Percentiles rank a stretch among this genome's conserved stretches.
phyloP scores from a whole-genome alignment of 1,139 yeast genomes.

The Kodamaea alishanica region DNA sequence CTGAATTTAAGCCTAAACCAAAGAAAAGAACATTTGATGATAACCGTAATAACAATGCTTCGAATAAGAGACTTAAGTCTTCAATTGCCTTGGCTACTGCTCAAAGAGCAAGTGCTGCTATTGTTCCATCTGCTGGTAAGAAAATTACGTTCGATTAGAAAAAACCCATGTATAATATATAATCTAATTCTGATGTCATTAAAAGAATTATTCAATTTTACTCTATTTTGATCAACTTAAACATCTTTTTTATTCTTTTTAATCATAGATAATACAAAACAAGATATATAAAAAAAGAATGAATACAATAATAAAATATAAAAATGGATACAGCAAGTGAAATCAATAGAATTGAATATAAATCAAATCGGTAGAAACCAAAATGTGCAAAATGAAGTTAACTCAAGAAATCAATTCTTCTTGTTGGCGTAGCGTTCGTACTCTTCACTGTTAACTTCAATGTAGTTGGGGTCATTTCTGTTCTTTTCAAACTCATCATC shows the following conservation, averaged over 20 bases:
- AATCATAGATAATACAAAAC: neutral
- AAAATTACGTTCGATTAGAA: constrained; percentile 61
- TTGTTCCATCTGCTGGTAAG: constrained; percentile 88
- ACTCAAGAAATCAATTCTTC: no score
- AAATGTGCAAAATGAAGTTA: no score
- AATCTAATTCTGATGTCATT: neutral
- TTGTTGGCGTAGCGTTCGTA: constrained; percentile 15
- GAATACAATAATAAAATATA: constrained; percentile 1
- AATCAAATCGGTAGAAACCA: neutral
- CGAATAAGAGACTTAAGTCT: constrained; percentile 58
- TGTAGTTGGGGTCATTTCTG: constrained; percentile 47
- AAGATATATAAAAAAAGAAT: constrained; percentile 1
- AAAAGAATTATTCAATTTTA: constrained; percentile 1
- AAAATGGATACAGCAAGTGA: neutral
- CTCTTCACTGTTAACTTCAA: constrained; percentile 42
- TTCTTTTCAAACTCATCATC: constrained; percentile 45
- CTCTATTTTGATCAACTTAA: neutral
- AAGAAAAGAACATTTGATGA: constrained; percentile 19
- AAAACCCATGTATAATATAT: neutral
- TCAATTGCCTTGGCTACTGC: constrained; percentile 88
- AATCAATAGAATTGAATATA: neutral
- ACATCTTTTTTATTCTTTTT: neutral
- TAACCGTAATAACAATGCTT: constrained; percentile 9
- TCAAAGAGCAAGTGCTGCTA: constrained; percentile 85
- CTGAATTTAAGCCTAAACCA: constrained; percentile 14